phyloP scores from a whole-genome alignment of 441 rosid species.

The Croton setiger region DNA sequence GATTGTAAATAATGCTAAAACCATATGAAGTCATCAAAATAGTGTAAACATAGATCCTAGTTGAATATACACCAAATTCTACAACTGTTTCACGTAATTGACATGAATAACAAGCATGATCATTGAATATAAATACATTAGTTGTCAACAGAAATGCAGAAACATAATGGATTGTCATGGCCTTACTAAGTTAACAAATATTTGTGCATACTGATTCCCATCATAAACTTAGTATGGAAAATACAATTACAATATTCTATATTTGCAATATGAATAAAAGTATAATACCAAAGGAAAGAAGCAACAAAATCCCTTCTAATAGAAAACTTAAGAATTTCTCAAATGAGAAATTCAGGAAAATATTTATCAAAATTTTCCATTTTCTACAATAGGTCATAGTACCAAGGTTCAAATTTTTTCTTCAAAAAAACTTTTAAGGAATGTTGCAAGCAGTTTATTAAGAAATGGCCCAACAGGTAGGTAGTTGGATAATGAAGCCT shows the following conservation, averaged over 20 bases:
- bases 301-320: neutral
- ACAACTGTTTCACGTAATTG: neutral
- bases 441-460: neutral
- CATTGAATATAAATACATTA: neutral
- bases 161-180: neutral
- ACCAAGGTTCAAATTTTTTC: too few species aligned
- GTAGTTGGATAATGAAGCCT: constrained; percentile 13
- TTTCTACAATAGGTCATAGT: too few species aligned
- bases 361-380: neutral
- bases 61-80: neutral
- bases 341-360: neutral
- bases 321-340: neutral
- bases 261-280: neutral
- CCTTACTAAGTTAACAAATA: neutral
- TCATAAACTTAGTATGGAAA: neutral
- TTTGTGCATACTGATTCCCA: neutral
- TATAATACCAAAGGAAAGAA: neutral
- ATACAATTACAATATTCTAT: neutral
- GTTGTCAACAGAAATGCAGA: neutral
- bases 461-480: neutral
- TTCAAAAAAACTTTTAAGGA: too few species aligned
- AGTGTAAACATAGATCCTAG: neutral
- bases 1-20: constrained; percentile 5
- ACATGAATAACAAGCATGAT: neutral
- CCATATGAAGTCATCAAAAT: neutral